Evolutionary conservation across 2,329 filamentous ascomycete genomes (phyloP).

Genomic region (Trichoderma gracile): DNA sequence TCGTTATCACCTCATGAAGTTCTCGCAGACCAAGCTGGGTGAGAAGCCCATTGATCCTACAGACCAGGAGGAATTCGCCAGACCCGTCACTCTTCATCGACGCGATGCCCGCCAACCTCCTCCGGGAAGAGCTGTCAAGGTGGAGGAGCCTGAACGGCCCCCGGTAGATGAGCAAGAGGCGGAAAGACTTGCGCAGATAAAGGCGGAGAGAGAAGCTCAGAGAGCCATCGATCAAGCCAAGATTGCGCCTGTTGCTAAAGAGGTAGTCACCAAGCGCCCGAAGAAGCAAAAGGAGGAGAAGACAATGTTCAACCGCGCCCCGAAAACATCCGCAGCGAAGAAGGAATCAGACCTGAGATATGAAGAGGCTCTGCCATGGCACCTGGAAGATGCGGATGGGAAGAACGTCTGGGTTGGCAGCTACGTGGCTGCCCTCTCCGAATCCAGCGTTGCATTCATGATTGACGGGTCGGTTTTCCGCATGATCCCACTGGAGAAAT

Average conservation of each 20-base stretch:
- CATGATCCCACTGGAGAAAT: constrained; percentile 92
- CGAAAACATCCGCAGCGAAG: constrained; percentile 76
- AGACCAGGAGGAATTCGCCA: constrained; percentile 75
- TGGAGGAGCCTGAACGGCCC: constrained; percentile 50
- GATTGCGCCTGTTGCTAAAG: constrained; percentile 80
- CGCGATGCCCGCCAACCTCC: constrained; percentile 76
- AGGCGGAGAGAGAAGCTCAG: constrained; percentile 81
- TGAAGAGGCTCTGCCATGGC: constrained; percentile 94
- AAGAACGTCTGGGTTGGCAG: constrained; percentile 92
- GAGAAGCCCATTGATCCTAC: constrained; percentile 67
- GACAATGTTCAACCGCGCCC: constrained; percentile 81
- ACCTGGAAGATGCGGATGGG: constrained; percentile 92
- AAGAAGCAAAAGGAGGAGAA: constrained; percentile 79
- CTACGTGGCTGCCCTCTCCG: constrained; percentile 85
- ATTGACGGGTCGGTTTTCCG: constrained; percentile 70
- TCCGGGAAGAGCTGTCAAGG: constrained; percentile 63
- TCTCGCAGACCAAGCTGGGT: constrained; percentile 59
- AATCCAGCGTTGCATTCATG: constrained; percentile 78
- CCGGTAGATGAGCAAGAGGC: constrained; percentile 58
- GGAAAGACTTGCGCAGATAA: constrained; percentile 66
- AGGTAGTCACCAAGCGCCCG: constrained; percentile 50
- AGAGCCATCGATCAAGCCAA: constrained; percentile 85
- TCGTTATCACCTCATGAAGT: constrained; percentile 84
- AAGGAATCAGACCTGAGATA: constrained; percentile 75
- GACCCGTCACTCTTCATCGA: constrained; percentile 85